Evolutionary conservation across 2,329 filamentous ascomycete species (phyloP).

Genomic region (Paecilomyces dactylethromorphus): DNA sequence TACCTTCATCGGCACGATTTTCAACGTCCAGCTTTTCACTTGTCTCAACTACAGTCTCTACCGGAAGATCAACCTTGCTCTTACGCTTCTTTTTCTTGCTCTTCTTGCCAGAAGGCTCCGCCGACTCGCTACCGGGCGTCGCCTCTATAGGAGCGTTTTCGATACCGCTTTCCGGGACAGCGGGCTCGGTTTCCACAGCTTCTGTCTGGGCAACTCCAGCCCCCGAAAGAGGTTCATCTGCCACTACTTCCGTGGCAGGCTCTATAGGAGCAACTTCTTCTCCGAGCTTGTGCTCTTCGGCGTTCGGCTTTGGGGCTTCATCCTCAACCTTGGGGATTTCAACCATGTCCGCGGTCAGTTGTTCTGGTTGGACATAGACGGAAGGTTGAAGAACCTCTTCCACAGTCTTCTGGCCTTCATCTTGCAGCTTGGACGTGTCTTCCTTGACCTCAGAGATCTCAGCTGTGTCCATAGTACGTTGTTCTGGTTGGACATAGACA

Average conservation of each 20-base stretch:
- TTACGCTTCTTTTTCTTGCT: slow-evolving; percentile 21
- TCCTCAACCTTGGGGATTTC: not conserved
- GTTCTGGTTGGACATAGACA: not conserved
- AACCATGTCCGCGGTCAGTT: not conserved
- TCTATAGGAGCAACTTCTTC: not conserved
- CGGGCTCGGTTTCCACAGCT: not conserved
- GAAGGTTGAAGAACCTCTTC: not conserved
- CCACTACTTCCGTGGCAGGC: not conserved
- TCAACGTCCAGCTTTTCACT: not conserved
- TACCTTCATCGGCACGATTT: not conserved
- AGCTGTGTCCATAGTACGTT: not conserved
- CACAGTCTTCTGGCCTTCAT: not conserved
- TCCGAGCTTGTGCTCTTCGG: not conserved
- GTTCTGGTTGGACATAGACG: not conserved
- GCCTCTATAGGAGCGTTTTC: not conserved
- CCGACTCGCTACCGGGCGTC: not conserved
- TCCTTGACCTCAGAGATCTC: not conserved
- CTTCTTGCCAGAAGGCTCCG: slow-evolving; percentile 13
- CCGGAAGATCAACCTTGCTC: slow-evolving; percentile 13
- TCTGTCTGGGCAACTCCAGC: not conserved
- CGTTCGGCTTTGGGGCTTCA: not conserved
- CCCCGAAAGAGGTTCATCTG: not conserved
- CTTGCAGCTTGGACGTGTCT: not conserved
- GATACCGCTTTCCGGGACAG: not conserved
- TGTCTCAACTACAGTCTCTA: not conserved